Percentiles rank a stretch among this genome's conserved stretches.
Conservation (phyloP, 768 basidiomycete species). For the Auricularia sp. region DNA sequence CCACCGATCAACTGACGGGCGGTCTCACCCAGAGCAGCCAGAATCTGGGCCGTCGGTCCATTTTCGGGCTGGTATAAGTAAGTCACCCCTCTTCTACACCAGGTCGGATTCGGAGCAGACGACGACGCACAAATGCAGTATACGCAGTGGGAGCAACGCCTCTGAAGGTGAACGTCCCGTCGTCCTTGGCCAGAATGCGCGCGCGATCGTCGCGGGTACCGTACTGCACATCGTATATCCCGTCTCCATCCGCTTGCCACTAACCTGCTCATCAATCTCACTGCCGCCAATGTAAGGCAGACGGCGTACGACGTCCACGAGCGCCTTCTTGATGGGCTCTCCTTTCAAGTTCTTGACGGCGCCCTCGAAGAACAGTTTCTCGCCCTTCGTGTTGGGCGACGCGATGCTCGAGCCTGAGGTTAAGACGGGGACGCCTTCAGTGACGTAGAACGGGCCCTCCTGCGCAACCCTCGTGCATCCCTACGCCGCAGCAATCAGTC, state of each 20-base stretch:
- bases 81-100: background rate
- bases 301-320: slow-evolving; percentile 25
- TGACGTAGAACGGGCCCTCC: slow-evolving; percentile 25
- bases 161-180: background rate
- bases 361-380: slow-evolving; percentile 26
- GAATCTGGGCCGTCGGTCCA: background rate
- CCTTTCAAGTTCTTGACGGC: slow-evolving; percentile 27
- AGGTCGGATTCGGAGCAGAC: too few species aligned
- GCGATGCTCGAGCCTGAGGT: slow-evolving; percentile 20
- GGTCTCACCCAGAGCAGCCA: background rate
- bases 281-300: background rate
- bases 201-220: slow-evolving; percentile 19
- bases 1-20: background rate
- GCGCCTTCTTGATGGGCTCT: slow-evolving; percentile 21
- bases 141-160: background rate
- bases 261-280: slow-evolving; percentile 3
- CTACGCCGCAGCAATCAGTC: slow-evolving; percentile 5
- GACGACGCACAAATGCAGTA: background rate
- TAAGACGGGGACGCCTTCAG: slow-evolving; percentile 20
- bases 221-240: slow-evolving; percentile 27
- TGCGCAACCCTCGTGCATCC: slow-evolving; percentile 24
- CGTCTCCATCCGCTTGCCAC: slow-evolving; percentile 35
- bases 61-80: background rate
- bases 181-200: slow-evolving; percentile 20
- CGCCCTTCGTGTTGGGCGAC: slow-evolving; percentile 21